Percentiles rank a stretch among this genome's conserved stretches.
phyloP scores from a whole-genome alignment of 2,329 filamentous ascomycete genomes.

The Arthrobotrys megalospora region DNA sequence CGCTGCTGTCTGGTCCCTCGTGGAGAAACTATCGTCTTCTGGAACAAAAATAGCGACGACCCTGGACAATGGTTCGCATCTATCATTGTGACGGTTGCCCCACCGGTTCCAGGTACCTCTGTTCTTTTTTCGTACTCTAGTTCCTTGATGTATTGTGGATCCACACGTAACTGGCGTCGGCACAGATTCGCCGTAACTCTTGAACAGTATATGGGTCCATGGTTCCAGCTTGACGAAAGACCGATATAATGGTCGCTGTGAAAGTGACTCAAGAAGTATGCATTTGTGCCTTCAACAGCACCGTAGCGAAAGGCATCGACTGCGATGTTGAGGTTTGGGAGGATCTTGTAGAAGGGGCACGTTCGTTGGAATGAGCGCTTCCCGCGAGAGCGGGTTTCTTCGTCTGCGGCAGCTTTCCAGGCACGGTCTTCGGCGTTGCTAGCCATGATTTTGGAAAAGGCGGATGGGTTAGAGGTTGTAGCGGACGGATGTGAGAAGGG shows the following conservation, averaged over 20 bases:
- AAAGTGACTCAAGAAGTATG: slow-evolving; percentile 97
- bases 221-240: slow-evolving; percentile 86
- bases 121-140: slow-evolving; percentile 86
- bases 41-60: slow-evolving; percentile 92
- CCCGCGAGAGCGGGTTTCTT: slow-evolving; percentile 72
- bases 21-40: slow-evolving; percentile 75
- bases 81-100: slow-evolving; percentile 92
- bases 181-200: slow-evolving; percentile 92
- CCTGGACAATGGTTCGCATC: slow-evolving; percentile 97
- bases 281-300: slow-evolving; percentile 89
- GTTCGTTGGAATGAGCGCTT: slow-evolving; percentile 83
- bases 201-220: slow-evolving; percentile 97
- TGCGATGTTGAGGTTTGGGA: slow-evolving; percentile 91
- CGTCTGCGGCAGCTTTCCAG: slow-evolving; percentile 89
- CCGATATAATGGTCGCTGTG: slow-evolving; percentile 98
- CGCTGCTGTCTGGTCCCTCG: slow-evolving; percentile 76
- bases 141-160: slow-evolving; percentile 85
- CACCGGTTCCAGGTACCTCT: slow-evolving; percentile 85
- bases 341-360: slow-evolving; percentile 98
- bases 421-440: slow-evolving; percentile 89
- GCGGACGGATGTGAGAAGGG: slow-evolving; percentile 61
- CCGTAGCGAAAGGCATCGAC: slow-evolving; percentile 98
- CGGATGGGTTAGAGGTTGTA: slow-evolving; percentile 72
- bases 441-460: slow-evolving; percentile 94
- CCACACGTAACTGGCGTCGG: slow-evolving; percentile 85